Base-by-base conservation (phyloP, 2,329 filamentous ascomycete genomes). In the Stachybotrys chartarum region DNA sequence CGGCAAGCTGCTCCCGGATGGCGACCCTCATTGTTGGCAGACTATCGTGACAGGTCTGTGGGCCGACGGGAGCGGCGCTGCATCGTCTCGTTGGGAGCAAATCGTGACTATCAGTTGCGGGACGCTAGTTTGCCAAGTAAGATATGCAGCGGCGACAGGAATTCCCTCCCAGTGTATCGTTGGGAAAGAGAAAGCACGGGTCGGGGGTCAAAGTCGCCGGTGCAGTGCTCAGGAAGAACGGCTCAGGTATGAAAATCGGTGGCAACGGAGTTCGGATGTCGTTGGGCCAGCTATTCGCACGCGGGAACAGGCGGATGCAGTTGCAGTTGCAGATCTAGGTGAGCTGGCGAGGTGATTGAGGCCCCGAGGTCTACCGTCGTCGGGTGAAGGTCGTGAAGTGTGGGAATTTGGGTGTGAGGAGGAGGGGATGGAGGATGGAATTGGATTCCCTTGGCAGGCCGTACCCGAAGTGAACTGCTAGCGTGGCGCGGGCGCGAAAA, bases 1-100 rank as follows among this genome's bases (percentile, higher is more conserved):
- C 79, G 61, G 85, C 90, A 64, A 97, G 80, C 81, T 97, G 92
- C 74, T 92, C 86, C 62, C 91, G 83, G 66, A 96, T 96, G 56
- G 88, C 87, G 69, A 96, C 84, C 70, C 91, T 85, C 90, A 96
- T 93, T 56, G 55, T 69, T 58, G 64, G 60, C 60, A 62, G 61
- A 58, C 58, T 66, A 64, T 52, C 58, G 59, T 51, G 57, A 56
- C 58, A 55, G 55, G 57, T 54, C 51, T 50, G 55, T 58, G 51
- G 57, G 56, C 52, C 53, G 56, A 60, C 55, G 56, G 49, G 56
- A 58, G 52, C 58, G 64, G 64, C 61, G 57, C 64, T 60, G 64
- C 64, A 66, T 66, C 56, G 61, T 57, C 59, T 58, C 52, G 61
- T 61, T 17, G 32, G 54, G 56, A 45, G 50, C 32, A 35, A 51